Base-by-base conservation (phyloP, 768 basidiomycete genomes). In the Dioszegia aurantiaca region DNA sequence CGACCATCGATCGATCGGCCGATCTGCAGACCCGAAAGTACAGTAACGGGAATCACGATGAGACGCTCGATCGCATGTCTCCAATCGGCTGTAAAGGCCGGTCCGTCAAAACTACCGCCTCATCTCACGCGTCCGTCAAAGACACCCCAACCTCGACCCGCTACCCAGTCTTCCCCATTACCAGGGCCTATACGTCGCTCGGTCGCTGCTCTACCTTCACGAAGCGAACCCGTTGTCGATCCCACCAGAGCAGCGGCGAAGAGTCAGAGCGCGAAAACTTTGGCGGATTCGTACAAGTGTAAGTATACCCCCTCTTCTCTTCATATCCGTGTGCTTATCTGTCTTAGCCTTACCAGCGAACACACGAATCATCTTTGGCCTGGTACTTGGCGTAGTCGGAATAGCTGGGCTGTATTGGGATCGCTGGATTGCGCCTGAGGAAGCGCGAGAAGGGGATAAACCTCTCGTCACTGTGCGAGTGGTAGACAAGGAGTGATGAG, bases 401-500 rank as follows among this genome's bases (percentile, higher is more conserved):
- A 4, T 55, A 31, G 21, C 26, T 5, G 54, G 54, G 41, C 54
- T 55, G 24, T 55, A 55, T 27, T 55, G 54, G 54, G 54, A 55
- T 23, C n/a, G 54, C 4, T 55, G 40, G 41, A 23, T 43, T 4
- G 51, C 51, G 3, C 51, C 51, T 27, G 51, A 53, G 37, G 36
- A 37, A 27, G 6, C 37, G 16, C 33, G 51, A 26, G 54, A 55
- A 55, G 43, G 43, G 30, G 54, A 55, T 11, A 55, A 55, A 24
- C 54, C 54, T 11, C n/a, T 55, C 9, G 54, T 55, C n/a, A 19
- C 41, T 16, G 54, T 55, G 6, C 24, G 54, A 10, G 27, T 55
- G 28, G 54, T 55, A 12, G 54, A 55, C 33, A 36, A 42, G 54
- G 43, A 55, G 39, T n/a, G 36, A 40, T 53, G 37, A 53, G 8